These are phyloP conservation scores for Paraleonurus japonicus DNA, from an alignment of 257 asterid genomes.

Conservation along the genomic window DNA sequence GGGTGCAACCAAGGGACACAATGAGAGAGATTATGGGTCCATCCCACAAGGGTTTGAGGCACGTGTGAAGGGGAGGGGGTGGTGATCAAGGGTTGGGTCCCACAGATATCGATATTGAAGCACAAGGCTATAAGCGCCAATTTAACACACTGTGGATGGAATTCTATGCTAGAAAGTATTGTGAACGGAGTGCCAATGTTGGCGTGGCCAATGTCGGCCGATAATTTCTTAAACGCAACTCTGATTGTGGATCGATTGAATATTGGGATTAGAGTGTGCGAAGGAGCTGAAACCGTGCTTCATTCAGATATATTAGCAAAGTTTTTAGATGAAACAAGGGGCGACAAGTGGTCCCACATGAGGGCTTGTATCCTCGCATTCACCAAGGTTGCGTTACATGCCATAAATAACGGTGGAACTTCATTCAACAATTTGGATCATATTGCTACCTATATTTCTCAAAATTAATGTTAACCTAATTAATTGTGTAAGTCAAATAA, in stretches of 20 bases:
- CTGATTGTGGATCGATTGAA: slow-evolving; percentile 53
- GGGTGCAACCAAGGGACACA: slow-evolving; percentile 57
- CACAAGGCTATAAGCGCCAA: slow-evolving; percentile 45
- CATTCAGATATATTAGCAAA: slow-evolving; percentile 35
- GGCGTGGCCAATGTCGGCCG: slow-evolving; percentile 88
- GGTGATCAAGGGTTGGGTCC: slow-evolving; percentile 71
- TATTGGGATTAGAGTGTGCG: slow-evolving; percentile 55
- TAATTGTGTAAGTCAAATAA: too few species aligned
- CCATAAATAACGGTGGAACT: slow-evolving; percentile 48
- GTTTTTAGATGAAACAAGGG: slow-evolving; percentile 29
- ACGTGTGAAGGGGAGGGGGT: slow-evolving; percentile 61
- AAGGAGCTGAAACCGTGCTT: slow-evolving; percentile 51
- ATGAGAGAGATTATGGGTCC: slow-evolving; percentile 32
- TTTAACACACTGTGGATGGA: slow-evolving; percentile 81
- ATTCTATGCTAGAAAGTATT: slow-evolving; percentile 52
- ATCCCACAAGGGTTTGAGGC: slow-evolving; percentile 67
- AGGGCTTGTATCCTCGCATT: slow-evolving; percentile 34
- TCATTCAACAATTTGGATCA: slow-evolving; percentile 44
- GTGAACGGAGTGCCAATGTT: slow-evolving; percentile 60
- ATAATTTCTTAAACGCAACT: slow-evolving; percentile 56
- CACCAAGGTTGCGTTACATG: slow-evolving; percentile 47
- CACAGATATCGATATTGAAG: slow-evolving; percentile 53
- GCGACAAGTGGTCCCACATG: slow-evolving; percentile 35
- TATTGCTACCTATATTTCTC: slow-evolving; percentile 30
- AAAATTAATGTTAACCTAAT: neutral